A percentile compares a stretch with the other conserved stretches of the same genome.
Conservation (phyloP, 176 grass and related monocot species). For the Saccharum spontaneum region DNA sequence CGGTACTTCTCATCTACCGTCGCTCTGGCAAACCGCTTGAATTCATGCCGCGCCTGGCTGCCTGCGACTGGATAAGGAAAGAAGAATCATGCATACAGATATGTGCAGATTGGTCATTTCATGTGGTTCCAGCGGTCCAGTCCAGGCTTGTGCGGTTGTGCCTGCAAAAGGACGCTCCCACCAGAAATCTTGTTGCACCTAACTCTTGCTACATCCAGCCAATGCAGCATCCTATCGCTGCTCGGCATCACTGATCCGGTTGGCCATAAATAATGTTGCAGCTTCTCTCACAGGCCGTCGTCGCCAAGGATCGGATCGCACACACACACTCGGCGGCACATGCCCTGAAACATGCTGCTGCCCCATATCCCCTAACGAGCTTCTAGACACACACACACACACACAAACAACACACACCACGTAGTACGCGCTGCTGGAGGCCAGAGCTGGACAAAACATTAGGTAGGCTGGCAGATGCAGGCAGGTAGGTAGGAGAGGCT, state of each 20-base stretch:
- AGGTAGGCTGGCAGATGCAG: neutral
- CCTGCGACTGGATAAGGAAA: neutral
- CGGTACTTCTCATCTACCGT: neutral
- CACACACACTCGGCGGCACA: neutral
- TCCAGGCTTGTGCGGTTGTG: neutral
- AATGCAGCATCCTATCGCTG: conserved; percentile 17
- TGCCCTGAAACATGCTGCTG: neutral
- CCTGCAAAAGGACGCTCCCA: neutral
- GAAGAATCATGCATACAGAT: neutral
- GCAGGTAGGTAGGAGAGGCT: conserved; percentile 7
- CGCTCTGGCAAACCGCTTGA: neutral
- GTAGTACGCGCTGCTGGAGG: neutral
- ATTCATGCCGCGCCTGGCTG: neutral
- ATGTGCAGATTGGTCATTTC: neutral
- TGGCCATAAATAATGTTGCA: conserved; percentile 16
- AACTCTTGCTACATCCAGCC: conserved; percentile 11
- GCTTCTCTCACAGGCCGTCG: neutral
- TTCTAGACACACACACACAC: neutral
- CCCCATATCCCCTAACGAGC: too few species aligned
- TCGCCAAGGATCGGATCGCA: neutral
- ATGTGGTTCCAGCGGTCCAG: neutral
- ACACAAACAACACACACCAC: neutral
- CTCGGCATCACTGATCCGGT: neutral
- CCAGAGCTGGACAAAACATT: neutral
- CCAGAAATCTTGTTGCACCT: conserved; percentile 40